Evolutionary conservation across 352 stramenopile genomes (phyloP).

Genomic region (Plasmopara halstedii): DNA sequence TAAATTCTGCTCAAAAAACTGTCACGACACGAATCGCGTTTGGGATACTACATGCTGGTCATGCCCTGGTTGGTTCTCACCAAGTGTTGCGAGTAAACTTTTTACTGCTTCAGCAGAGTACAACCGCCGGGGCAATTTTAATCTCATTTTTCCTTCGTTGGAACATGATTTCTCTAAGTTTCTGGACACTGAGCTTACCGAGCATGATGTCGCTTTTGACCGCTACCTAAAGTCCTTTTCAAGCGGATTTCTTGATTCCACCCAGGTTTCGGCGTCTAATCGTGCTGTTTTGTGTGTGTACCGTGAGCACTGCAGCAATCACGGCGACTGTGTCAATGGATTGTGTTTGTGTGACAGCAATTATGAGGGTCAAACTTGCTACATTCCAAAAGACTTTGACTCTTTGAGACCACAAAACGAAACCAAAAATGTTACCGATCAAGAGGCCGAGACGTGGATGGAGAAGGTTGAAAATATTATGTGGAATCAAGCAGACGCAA

Average conservation of each 20-base stretch:
- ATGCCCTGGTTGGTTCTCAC: conserved; percentile 66
- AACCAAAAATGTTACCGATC: conserved; percentile 15
- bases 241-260: conserved; percentile 35
- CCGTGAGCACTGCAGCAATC: conserved; percentile 71
- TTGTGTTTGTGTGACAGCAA: conserved; percentile 58
- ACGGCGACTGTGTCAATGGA: conserved; percentile 80
- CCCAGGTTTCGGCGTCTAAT: conserved; percentile 31
- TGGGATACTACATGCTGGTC: conserved; percentile 74
- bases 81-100: conserved; percentile 43
- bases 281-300: conserved; percentile 55
- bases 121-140: conserved; percentile 56
- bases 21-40: conserved; percentile 40
- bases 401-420: conserved; percentile 27
- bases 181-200: conserved; percentile 42
- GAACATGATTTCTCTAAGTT: conserved; percentile 52
- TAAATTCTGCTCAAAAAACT: conserved; percentile 58
- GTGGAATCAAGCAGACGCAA: conserved; percentile 35
- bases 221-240: conserved; percentile 69
- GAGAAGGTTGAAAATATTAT: conserved; percentile 44
- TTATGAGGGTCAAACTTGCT: conserved; percentile 78
- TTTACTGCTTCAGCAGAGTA: conserved; percentile 57
- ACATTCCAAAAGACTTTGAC: conserved; percentile 59
- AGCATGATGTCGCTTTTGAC: conserved; percentile 62
- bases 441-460: conserved; percentile 49
- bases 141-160: conserved; percentile 58